Conservation (phyloP, 1,284 basidiomycete genomes). For the Ustilago xerochloae region DNA sequence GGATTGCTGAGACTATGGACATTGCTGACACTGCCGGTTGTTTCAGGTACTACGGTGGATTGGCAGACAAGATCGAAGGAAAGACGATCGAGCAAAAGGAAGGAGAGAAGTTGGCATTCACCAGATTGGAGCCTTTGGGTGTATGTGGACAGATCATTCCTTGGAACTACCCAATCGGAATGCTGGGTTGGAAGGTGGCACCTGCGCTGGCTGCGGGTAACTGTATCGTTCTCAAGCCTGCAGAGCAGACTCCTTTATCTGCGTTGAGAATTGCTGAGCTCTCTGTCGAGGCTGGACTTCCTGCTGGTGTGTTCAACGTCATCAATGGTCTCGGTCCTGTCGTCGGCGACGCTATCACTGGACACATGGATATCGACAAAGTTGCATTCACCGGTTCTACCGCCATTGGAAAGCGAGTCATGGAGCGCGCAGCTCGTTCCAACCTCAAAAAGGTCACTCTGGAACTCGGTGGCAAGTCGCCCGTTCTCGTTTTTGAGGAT, state of each 20-base stretch:
- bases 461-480: conserved; percentile 83
- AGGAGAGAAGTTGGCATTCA: conserved; percentile 75
- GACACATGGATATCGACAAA: conserved; percentile 78
- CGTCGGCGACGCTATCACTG: conserved; percentile 75
- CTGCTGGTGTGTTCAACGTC: conserved; percentile 77
- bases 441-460: conserved; percentile 83
- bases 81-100: conserved; percentile 81
- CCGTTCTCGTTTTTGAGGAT: conserved; percentile 79
- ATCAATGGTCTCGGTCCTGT: conserved; percentile 83
- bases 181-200: conserved; percentile 73
- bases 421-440: conserved; percentile 85
- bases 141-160: conserved; percentile 72
- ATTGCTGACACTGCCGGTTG: conserved; percentile 75
- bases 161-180: conserved; percentile 76
- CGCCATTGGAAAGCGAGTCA: conserved; percentile 77
- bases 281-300: conserved; percentile 81
- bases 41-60: conserved; percentile 75
- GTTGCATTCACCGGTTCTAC: conserved; percentile 74
- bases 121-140: conserved; percentile 88
- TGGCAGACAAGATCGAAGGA: conserved; percentile 83
- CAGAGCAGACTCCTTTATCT: conserved; percentile 78
- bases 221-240: conserved; percentile 72
- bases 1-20: conserved; percentile 76
- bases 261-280: conserved; percentile 80
- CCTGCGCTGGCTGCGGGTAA: conserved; percentile 69